These are phyloP conservation scores for Phoenix roebelenii DNA, from an alignment of 176 grass and related monocot genomes.

Conservation along the genomic window DNA sequence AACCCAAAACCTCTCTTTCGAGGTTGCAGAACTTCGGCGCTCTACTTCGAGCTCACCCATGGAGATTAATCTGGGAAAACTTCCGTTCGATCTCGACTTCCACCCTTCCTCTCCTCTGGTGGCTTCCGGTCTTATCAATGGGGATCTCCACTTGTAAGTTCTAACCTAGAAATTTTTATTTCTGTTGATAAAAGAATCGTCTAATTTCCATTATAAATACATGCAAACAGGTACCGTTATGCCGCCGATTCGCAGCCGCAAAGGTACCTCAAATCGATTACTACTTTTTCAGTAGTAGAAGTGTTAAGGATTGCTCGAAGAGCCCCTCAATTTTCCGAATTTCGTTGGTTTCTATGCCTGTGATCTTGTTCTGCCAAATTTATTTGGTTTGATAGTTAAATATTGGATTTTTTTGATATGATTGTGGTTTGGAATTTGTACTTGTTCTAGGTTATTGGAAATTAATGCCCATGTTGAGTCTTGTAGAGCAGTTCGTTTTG, in stretches of 20 bases:
- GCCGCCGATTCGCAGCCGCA: conserved; percentile 39
- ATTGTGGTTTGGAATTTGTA: too few species aligned
- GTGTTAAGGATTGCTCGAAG: too few species aligned
- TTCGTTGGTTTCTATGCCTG: too few species aligned
- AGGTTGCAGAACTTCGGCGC: too few species aligned
- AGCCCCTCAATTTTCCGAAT: too few species aligned
- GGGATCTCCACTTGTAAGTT: conserved; percentile 61
- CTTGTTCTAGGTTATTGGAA: conserved; percentile 24
- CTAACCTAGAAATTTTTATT: conserved; percentile 1
- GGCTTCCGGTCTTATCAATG: conserved; percentile 62
- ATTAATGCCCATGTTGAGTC: conserved; percentile 62
- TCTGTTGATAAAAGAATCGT: background rate
- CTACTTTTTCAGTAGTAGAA: too few species aligned
- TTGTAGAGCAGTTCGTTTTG: conserved; percentile 79
- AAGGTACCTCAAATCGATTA: conserved; percentile 31
- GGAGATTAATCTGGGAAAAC: conserved; percentile 66
- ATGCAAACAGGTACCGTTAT: conserved; percentile 47
- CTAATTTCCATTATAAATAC: conserved; percentile 6
- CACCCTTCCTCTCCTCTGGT: conserved; percentile 68
- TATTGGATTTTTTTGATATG: too few species aligned
- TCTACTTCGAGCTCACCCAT: conserved; percentile 11
- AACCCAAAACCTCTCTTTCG: too few species aligned
- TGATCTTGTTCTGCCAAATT: too few species aligned
- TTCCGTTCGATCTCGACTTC: conserved; percentile 80
- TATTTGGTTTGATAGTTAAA: too few species aligned